Evolutionary conservation across 2,329 filamentous ascomycete genomes (phyloP), one percentile per base, ranked within the genome.

Genomic region (Didymella pinodella): DNA sequence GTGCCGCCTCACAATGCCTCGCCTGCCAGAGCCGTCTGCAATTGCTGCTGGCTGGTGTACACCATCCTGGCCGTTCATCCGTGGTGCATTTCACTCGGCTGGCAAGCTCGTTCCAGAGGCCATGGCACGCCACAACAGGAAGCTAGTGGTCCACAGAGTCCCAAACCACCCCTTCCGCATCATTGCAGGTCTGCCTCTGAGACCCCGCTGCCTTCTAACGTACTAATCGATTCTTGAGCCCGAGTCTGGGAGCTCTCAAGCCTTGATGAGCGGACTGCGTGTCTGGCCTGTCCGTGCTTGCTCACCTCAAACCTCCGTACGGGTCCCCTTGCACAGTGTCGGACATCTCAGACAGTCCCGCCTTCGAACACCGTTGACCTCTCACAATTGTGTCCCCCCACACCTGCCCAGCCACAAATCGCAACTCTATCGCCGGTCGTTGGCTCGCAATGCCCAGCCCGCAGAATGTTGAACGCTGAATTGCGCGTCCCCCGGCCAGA

Each of bases 401-500:
- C 47, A 28, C 56, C 20, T 46, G 25, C 28, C 46, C 56, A 54
- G 50, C 50, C 56, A 50, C 50, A 47, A 20, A 31, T 20, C 34
- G 50, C 41, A 2, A 36, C 54, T 59, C 25, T 46, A 26, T 50
- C 36, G 45, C 50, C 40, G 26, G 40, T 50, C 34, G 50, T 54
- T 54, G 46, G 50, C 36, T 54, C 41, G 50, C 25, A 40, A 32
- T 28, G 20, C 49, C 50, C 40, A 54, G 55, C 40, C 40, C 20
- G 47, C 46, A 54, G 41, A 59, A 40, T 54, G 56, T 54, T 59
- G 56, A 59, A 54, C 46, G 10, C 32, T 46, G 50, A 46, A 54
- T 59, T 59, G 56, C 56, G 56, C 51, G 56, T 59, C 56, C 45
- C 26, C 56, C 20, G 47, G 41, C 50, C 47, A 50, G 40, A 47